A percentile compares a stretch with the other conserved stretches of the same genome.
These are phyloP conservation scores for Escovopsis sp. DNA, from an alignment of 2,329 filamentous ascomycete species.

Conservation along the genomic window DNA sequence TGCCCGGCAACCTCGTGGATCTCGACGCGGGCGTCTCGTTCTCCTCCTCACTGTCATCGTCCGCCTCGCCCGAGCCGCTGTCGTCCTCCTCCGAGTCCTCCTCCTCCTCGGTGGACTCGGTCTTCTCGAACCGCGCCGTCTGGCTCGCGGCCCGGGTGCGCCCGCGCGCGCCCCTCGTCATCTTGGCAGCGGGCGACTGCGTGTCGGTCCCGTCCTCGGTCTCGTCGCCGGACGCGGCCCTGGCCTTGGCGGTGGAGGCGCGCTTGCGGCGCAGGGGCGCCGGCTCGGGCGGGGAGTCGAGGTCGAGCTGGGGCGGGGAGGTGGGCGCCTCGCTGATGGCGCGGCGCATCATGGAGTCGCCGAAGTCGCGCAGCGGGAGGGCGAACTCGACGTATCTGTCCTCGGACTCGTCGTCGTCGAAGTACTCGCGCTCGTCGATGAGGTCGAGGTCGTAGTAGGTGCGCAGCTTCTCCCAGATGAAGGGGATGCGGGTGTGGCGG, in stretches of 20 bases:
- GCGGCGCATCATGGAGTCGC: constrained; percentile 31
- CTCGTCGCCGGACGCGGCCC: constrained; percentile 31
- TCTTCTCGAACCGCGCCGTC: constrained; percentile 21
- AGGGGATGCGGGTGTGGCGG: constrained; percentile 73
- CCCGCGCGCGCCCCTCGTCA: constrained; percentile 28
- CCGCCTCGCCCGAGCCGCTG: constrained; percentile 18
- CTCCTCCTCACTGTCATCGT: constrained; percentile 21
- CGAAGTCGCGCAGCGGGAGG: constrained; percentile 35
- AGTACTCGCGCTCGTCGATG: constrained; percentile 71
- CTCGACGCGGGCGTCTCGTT: constrained; percentile 24
- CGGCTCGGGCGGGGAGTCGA: constrained; percentile 16
- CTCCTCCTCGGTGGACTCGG: constrained; percentile 12
- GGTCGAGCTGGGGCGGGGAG: constrained; percentile 31
- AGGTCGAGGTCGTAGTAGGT: constrained; percentile 73
- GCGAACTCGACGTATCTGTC: constrained; percentile 53
- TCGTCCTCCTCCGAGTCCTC: constrained; percentile 14
- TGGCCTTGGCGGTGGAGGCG: constrained; percentile 20
- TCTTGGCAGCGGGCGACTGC: constrained; percentile 19
- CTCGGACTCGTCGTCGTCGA: constrained; percentile 43
- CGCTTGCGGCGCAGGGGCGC: constrained; percentile 31
- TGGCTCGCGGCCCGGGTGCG: constrained; percentile 30
- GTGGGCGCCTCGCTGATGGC: constrained; percentile 32
- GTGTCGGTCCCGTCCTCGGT: constrained; percentile 28
- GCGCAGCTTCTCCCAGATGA: constrained; percentile 80
- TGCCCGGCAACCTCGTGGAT: constrained; percentile 20